Conservation (phyloP, 2,329 filamentous ascomycete genomes). For the Penicillium sp. region DNA sequence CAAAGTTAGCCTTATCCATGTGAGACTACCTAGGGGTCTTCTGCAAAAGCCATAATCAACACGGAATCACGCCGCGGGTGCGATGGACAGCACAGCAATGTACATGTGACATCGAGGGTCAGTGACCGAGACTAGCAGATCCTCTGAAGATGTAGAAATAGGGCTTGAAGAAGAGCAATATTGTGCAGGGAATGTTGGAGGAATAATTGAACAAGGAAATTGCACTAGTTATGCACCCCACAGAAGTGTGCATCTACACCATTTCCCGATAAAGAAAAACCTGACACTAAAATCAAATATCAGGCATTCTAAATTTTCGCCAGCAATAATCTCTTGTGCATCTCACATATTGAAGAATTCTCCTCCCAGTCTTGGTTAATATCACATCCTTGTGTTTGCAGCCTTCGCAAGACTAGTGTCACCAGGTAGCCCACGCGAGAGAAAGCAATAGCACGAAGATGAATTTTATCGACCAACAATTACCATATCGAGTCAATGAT, state of each 20-base stretch:
- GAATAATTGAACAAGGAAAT: not conserved
- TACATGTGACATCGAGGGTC: not conserved
- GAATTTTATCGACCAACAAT: too few relatives aligned
- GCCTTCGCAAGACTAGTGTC: constrained; percentile 7
- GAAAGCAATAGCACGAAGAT: not conserved
- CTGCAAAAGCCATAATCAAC: too few relatives aligned
- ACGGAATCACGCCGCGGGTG: not conserved
- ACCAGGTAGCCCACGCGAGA: not conserved
- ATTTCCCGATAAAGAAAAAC: not conserved
- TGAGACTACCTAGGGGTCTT: not conserved
- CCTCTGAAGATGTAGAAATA: not conserved
- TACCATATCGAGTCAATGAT: too few relatives aligned
- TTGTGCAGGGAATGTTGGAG: not conserved
- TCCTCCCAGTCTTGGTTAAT: constrained; percentile 14
- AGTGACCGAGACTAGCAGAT: not conserved
- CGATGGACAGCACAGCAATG: not conserved
- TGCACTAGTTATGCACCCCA: not conserved
- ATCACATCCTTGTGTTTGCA: constrained; percentile 18
- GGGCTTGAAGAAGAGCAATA: not conserved
- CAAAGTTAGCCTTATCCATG: not conserved
- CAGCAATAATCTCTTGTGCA: too few relatives aligned
- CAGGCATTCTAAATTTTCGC: too few relatives aligned
- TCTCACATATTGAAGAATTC: too few relatives aligned
- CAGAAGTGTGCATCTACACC: not conserved
- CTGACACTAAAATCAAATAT: not conserved